Conservation (phyloP, 768 basidiomycete genomes). For the Trametes elegans region DNA sequence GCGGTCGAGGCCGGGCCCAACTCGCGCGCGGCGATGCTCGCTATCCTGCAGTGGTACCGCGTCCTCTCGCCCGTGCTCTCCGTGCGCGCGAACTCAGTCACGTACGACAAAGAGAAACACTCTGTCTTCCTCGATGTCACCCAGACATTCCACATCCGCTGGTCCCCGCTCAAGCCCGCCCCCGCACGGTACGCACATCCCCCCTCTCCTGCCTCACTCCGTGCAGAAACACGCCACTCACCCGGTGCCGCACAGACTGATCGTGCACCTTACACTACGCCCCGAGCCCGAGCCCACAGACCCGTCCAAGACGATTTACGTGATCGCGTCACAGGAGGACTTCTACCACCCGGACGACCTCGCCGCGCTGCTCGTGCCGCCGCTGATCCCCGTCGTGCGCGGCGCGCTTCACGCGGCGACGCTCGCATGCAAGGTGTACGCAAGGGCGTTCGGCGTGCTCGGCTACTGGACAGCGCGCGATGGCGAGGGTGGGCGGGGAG, state of each 20-base stretch:
- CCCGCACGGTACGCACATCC: constrained; percentile 42
- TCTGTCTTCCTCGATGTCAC: constrained; percentile 50
- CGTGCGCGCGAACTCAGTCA: constrained; percentile 42
- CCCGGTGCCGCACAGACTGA: constrained; percentile 33
- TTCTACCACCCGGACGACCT: constrained; percentile 57
- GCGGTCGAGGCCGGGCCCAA: constrained; percentile 43
- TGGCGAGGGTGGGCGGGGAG: constrained; percentile 19
- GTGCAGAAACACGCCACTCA: background rate
- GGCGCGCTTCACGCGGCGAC: constrained; percentile 30
- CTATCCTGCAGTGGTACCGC: constrained; percentile 66
- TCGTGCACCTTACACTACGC: constrained; percentile 51
- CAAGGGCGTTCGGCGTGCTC: constrained; percentile 11
- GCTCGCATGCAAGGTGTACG: constrained; percentile 21
- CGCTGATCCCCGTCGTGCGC: constrained; percentile 38
- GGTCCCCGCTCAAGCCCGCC: constrained; percentile 42
- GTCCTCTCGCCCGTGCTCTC: constrained; percentile 53
- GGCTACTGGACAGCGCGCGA: constrained; percentile 18
- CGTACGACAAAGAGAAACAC: constrained; percentile 44
- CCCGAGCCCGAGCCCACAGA: constrained; percentile 5
- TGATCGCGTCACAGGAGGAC: constrained; percentile 58
- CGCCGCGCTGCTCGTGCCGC: constrained; percentile 42
- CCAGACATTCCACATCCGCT: constrained; percentile 54
- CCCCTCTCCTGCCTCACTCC: background rate
- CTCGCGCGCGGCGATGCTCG: constrained; percentile 54
- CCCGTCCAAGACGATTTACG: constrained; percentile 38